These are phyloP conservation scores for Penicillium digitatum DNA, from an alignment of 2,329 filamentous ascomycete genomes.

Conservation along the genomic window DNA sequence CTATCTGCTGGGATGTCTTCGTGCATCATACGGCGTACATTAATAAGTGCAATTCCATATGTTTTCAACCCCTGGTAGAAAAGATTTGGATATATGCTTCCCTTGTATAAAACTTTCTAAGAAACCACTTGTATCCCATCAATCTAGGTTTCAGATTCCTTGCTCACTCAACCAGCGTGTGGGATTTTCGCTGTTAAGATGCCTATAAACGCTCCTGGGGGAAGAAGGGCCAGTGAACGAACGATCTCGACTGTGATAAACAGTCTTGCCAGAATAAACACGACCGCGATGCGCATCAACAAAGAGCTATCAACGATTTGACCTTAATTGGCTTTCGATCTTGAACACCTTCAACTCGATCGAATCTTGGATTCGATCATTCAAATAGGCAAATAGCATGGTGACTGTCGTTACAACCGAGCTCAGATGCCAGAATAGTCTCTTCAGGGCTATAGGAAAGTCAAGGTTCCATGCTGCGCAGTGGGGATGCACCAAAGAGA, in stretches of 20 bases:
- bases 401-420: background rate
- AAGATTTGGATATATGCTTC: background rate
- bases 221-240: background rate
- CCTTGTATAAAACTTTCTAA: background rate
- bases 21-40: slow-evolving; percentile 26
- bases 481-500: background rate
- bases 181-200: background rate
- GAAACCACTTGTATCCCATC: background rate
- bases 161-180: background rate
- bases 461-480: background rate
- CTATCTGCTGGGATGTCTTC: slow-evolving; percentile 16
- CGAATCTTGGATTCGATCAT: too few species aligned
- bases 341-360: background rate
- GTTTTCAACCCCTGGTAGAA: background rate
- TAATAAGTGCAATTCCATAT: slow-evolving; percentile 12
- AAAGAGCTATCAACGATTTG: background rate
- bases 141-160: background rate
- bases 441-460: background rate
- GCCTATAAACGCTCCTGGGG: background rate
- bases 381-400: background rate
- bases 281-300: background rate
- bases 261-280: background rate
- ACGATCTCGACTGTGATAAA: background rate
- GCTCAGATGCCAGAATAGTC: background rate
- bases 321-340: background rate